A percentile compares a stretch with the other conserved stretches of the same genome.
Conservation (phyloP, 1,139 yeast species). For the Maudiozyma humilis region DNA sequence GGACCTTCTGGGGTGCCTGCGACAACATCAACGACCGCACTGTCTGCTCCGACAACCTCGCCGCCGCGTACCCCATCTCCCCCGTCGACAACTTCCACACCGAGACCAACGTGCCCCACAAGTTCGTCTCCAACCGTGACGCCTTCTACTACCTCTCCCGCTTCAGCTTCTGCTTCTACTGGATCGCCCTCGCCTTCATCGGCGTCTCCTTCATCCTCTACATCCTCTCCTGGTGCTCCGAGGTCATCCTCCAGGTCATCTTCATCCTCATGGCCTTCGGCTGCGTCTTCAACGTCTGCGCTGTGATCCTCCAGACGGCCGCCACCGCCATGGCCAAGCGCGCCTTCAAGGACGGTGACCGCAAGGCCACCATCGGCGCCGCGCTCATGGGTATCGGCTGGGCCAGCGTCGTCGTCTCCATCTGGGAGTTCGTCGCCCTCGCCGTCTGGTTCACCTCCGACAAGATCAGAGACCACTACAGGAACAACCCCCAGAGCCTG, state of each 20-base stretch:
- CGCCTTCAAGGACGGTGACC: slow-evolving; percentile 45
- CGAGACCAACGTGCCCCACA: slow-evolving; percentile 44
- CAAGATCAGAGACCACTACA: slow-evolving; percentile 14
- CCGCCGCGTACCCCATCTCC: slow-evolving; percentile 61
- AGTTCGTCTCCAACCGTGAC: slow-evolving; percentile 48
- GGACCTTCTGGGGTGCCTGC: slow-evolving; percentile 84
- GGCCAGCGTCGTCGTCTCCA: slow-evolving; percentile 44
- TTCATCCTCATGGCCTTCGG: slow-evolving; percentile 47
- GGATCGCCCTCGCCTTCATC: slow-evolving; percentile 53
- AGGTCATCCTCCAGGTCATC: slow-evolving; percentile 44
- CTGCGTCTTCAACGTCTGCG: slow-evolving; percentile 47
- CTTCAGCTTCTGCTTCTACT: slow-evolving; percentile 58
- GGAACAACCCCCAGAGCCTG: background rate
- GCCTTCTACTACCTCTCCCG: slow-evolving; percentile 62
- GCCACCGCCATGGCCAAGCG: slow-evolving; percentile 56
- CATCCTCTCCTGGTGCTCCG: slow-evolving; percentile 37
- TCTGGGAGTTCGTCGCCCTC: slow-evolving; percentile 11
- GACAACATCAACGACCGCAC: slow-evolving; percentile 30
- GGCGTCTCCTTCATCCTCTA: slow-evolving; percentile 40
- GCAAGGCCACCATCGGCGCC: slow-evolving; percentile 45
- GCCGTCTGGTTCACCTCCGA: slow-evolving; percentile 8
- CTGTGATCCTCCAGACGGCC: slow-evolving; percentile 61
- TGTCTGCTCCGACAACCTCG: slow-evolving; percentile 31
- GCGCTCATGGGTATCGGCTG: slow-evolving; percentile 56
- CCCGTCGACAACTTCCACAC: slow-evolving; percentile 67